Conservation (phyloP, 2,329 filamentous ascomycete species). For the Colletotrichum orbiculare region DNA sequence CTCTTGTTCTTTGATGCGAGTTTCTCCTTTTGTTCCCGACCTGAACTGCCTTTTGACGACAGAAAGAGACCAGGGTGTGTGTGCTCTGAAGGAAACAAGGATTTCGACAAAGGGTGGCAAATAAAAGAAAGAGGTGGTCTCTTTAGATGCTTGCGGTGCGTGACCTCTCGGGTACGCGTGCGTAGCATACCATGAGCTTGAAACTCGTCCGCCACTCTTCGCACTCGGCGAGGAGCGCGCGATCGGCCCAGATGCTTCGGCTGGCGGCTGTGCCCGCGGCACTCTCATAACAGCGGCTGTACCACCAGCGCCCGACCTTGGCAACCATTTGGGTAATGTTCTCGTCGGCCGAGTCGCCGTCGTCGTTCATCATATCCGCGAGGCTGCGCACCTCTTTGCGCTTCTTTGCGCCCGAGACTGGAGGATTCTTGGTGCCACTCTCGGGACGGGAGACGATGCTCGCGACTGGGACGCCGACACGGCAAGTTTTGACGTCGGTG, state of each 20-base stretch:
- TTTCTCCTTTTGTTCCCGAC: constrained; percentile 13
- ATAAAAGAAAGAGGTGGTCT: background rate
- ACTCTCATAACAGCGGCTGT: constrained; percentile 89
- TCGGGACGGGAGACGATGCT: constrained; percentile 55
- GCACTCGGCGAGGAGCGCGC: constrained; percentile 81
- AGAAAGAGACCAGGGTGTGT: constrained; percentile 13
- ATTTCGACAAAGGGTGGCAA: constrained; percentile 3
- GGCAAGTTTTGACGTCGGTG: constrained; percentile 77
- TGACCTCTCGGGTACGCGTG: constrained; percentile 76
- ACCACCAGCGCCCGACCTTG: constrained; percentile 96
- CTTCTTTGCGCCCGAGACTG: constrained; percentile 39
- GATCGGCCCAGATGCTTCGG: constrained; percentile 81
- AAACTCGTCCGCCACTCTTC: constrained; percentile 88
- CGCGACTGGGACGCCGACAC: constrained; percentile 81
- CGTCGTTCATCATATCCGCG: constrained; percentile 78
- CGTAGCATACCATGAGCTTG: constrained; percentile 91
- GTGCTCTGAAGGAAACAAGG: constrained; percentile 1
- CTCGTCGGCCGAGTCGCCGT: constrained; percentile 78
- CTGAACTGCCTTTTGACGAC: constrained; percentile 11
- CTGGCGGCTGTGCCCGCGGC: constrained; percentile 61
- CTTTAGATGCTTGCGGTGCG: constrained; percentile 60
- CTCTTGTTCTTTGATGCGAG: constrained; percentile 33
- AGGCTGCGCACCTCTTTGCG: constrained; percentile 64
- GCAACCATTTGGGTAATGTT: constrained; percentile 93
- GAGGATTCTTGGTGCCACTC: constrained; percentile 33